These are phyloP conservation scores for Metschnikowia cubensis DNA, from an alignment of 805 yeast species.

Conservation along the genomic window DNA sequence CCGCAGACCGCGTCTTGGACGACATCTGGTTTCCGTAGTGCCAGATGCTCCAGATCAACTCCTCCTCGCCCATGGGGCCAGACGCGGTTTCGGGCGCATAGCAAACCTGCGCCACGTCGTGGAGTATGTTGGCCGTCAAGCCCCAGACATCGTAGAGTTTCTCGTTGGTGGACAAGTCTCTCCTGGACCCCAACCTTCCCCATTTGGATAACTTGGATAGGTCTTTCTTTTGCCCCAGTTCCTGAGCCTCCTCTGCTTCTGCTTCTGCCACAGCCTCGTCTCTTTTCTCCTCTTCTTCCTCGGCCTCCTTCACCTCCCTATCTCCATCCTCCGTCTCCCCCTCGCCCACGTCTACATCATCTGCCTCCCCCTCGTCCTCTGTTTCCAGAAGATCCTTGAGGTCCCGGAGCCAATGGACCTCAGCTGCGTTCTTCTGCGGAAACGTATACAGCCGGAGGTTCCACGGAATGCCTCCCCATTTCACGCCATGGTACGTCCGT, in stretches of 20 bases:
- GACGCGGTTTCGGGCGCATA: conserved; percentile 19
- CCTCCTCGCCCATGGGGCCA: conserved; percentile 56
- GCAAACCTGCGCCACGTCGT: conserved; percentile 58
- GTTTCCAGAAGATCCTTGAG: conserved; percentile 54
- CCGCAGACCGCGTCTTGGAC: conserved; percentile 42
- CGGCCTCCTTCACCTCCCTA: conserved; percentile 37
- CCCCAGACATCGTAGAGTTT: conserved; percentile 78
- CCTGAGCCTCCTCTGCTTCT: not conserved
- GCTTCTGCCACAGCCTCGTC: not conserved
- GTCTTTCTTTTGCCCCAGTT: conserved; percentile 3
- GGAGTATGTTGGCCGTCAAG: conserved; percentile 72
- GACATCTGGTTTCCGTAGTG: conserved; percentile 54
- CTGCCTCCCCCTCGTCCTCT: conserved; percentile 31
- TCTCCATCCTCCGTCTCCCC: conserved; percentile 9
- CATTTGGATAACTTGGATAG: conserved; percentile 22
- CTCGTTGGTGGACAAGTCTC: conserved; percentile 36
- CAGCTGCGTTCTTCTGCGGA: conserved; percentile 50
- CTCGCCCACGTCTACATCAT: conserved; percentile 25
- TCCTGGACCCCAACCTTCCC: conserved; percentile 40
- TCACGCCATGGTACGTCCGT: conserved; percentile 32
- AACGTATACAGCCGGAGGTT: conserved; percentile 58
- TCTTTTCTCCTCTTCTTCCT: not conserved
- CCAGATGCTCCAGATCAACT: conserved; percentile 54
- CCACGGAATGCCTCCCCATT: conserved; percentile 77
- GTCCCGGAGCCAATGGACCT: conserved; percentile 60